Conservation (phyloP, 345 rosid species). For the Citrus medica region DNA sequence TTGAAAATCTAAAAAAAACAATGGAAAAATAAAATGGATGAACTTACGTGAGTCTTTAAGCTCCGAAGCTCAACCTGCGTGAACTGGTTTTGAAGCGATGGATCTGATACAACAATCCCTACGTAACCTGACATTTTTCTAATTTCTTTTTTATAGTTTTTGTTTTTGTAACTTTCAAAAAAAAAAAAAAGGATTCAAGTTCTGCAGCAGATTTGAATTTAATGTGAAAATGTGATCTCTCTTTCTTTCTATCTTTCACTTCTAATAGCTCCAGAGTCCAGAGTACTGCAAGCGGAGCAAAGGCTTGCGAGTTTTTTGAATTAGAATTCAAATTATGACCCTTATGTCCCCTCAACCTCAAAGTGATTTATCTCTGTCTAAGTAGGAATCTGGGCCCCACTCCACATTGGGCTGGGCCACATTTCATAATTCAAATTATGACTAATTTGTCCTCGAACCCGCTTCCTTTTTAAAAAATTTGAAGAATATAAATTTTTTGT, state of each 20-base stretch:
- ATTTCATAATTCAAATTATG: constrained; percentile 15
- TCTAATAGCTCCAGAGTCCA: constrained; percentile 1
- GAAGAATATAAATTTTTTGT: too few relatives aligned
- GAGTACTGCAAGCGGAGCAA: background rate
- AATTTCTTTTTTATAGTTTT: background rate
- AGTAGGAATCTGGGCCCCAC: constrained; percentile 27
- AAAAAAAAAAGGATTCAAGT: background rate
- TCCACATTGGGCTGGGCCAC: background rate
- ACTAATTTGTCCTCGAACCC: constrained; percentile 18
- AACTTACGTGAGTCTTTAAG: constrained; percentile 78
- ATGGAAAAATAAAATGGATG: background rate
- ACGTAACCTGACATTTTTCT: constrained; percentile 74
- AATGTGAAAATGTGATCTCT: background rate
- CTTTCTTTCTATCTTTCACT: background rate
- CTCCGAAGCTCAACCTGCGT: constrained; percentile 99
- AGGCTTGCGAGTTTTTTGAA: background rate
- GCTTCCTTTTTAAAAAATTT: background rate
- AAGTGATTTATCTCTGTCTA: background rate
- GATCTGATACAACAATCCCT: constrained; percentile 92
- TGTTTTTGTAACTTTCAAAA: background rate
- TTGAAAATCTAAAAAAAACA: background rate
- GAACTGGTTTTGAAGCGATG: constrained; percentile 96
- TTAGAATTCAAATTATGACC: constrained; percentile 46
- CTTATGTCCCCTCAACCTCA: constrained; percentile 23
- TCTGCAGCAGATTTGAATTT: background rate